Evolutionary conservation across 2,329 filamentous ascomycete species (phyloP), one percentile per base, ranked within the genome.

Genomic region (Alternaria atra): DNA sequence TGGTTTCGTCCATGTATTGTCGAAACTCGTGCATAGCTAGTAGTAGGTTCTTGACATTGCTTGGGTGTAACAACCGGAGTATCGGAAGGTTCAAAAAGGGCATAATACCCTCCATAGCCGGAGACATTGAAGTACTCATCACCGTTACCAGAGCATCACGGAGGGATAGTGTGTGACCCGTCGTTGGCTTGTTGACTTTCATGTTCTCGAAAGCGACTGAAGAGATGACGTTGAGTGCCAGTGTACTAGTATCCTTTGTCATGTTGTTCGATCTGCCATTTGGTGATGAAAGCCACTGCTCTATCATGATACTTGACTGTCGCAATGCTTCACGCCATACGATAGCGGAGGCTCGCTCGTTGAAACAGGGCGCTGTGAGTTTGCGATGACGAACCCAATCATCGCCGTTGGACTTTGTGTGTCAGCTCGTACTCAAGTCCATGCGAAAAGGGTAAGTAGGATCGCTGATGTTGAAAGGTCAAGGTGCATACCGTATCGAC

Each of bases 291-390:
- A 67, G 50, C 73, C 71, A 76, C 8, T 63, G 55, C 1, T 43
- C 34, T 9, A 70, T 54, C 55, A 75, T 63, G 5, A 52, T 40
- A 6, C 60, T 23, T 0, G 89, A 85, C 79, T 93, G 90, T 37
- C 79, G 75, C 58, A 89, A 80, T 1, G 84, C 82, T 71, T 91
- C 87, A 13, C 79, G 78, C 79, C 88, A 91, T 3, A 84, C 81
- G 4, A 78, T 61, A 5, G 61, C 61, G 34, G 78, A 81, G 39
- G 77, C 80, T 40, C 77, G 74, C 59, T 84, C 81, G 42, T 80
- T 82, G 68, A 84, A 84, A 6, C 77, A 74, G 0, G 79, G 73
- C 4, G 79, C 77, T 4, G 77, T 80, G 23, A 82, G 71, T 50
- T 77, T 79, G 9, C 82, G 75, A 55, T 84, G 82, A 29, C 80